Evolutionary conservation across 2,329 filamentous ascomycete species (phyloP), one percentile per base, ranked within the genome.

Genomic region (Fusarium xylarioides): DNA sequence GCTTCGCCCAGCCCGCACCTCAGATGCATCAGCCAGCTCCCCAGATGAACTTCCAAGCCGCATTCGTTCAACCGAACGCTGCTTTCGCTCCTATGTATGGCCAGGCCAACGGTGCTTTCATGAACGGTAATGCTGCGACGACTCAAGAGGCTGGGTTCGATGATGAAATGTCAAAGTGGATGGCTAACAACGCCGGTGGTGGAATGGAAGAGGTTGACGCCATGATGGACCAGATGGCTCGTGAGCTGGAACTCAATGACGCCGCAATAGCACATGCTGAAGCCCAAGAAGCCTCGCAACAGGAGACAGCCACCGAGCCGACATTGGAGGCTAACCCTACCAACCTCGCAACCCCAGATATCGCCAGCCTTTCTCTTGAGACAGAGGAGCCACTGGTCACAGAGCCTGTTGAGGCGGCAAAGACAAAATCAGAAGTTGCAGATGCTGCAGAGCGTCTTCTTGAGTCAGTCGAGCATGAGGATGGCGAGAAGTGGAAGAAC

Each of bases 401-500:
- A 8, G 68, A 76, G 18, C 63, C 77, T 5, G 52, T 46, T 8
- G 68, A 75, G 5, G 63, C 68, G 16, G 28, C 67, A 37, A 79
- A 77, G 53, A 62, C 69, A 57, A 81, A 80, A 44, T 82, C 82
- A 2, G 82, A 82, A 28, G 82, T 85, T 5, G 81, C 84, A 5
- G 82, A 84, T 63, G 83, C 83, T 1, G 84, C 84, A 11, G 80
- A 83, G 66, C 80, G 82, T 28, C 81, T 85, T 2, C 79, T 85
- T 40, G 82, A 85, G 52, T 81, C 82, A 5, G 84, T 85, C 30
- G 79, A 83, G 70, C 83, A 85, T 58, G 84, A 85, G 68, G 77
- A 79, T 49, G 83, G 83, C 46, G 84, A 85, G 14, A 85, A 85
- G 70, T 85, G 84, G 84, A 83, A 84, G 70, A 84, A 85, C 49